Base-by-base conservation (phyloP, 2,329 filamentous ascomycete species). In the Knufia fluminis region DNA sequence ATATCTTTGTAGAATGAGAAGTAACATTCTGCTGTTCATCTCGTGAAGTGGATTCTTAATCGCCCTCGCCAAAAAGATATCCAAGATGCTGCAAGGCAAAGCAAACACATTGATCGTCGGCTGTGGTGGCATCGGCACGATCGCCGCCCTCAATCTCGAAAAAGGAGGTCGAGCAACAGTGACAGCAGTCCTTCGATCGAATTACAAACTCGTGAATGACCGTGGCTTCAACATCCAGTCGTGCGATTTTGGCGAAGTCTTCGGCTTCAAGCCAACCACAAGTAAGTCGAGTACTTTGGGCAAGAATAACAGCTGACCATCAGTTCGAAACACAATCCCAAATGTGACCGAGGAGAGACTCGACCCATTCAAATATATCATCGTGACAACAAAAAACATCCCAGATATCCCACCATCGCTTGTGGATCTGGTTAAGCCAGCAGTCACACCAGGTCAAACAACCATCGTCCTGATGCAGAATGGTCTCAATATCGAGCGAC, bases 401-500 rank as follows among this genome's bases (percentile, higher is more conserved):
- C 69, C 77, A 3, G 78, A 81, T 47, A 59, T 75, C 7, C 63
- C 67, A 1, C 77, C 79, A 0, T 67, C 64, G 0, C 62, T 76
- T 0, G 58, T 67, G 33, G 70, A 76, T 1, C 60, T 79, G 28
- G 71, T 81, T 22, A 57, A 60, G 0, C 74, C 75, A 0, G 77
- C 76, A 1, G 64, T 82, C 1, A 75, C 72, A 0, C 67, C 70
- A 1, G 68, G 66, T 1, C 64, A 71, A 22, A 80, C 78, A 0
- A 68, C 68, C 26, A 74, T 82, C 39, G 67, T 81, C 0, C 68
- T 82, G 3, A 64, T 79, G 3, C 79, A 83, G 53, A 83, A 83
- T 57, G 79, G 79, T 0, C 63, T 82, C 14, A 79, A 81, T 56
- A 82, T 82, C 53, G 77, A 82, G 54, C 71, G 68, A 35, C 76